Base-by-base conservation (phyloP, 1,284 basidiomycete species). In the Phellopilus nigrolimitatus region DNA sequence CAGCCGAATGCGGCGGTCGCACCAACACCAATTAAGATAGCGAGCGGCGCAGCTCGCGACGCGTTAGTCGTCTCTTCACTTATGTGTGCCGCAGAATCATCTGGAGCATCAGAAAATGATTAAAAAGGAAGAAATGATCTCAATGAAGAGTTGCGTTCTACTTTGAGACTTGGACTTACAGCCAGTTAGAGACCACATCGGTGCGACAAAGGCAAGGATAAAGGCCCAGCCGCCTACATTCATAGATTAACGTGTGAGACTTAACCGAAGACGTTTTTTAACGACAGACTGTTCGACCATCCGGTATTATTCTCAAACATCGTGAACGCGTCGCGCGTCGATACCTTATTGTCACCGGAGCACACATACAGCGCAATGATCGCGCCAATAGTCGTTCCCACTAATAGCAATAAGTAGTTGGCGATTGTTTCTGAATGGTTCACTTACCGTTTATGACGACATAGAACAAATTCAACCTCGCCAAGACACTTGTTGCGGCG, bases 41-140 rank as follows among this genome's bases (percentile, higher is more conserved):
- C 88, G 47, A 88, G 78, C 1, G 89, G 89, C 1, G 87, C 84
- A 15, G 81, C 80, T 46, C 72, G 70, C 9, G 78, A 74, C 3
- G 86, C 86, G 34, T 80, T 80, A 4, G 82, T 67, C 0, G 81
- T 78, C 64, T 89, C 87, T 67, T 89, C 86, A 9, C 82, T 76
- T 43, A 89, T 82, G 60, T 88, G 85, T n/a, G 83, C 84, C 2
- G 86, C 84, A 24, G 84, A 84, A 60, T 89, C 86, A 58, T 86
- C 84, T 56, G 33, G 13, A 51, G 31, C 41, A 9, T 27, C 34
- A 27, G 22, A 38, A 13, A 44, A 17, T 24, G 39, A 31, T 46
- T 13, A 19, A 6, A 39, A 37, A 3, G 15, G 4, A 47, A 10
- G 5, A 30, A 17, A 39, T 30, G 9, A 49, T 25, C 13, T n/a